These are phyloP conservation scores for Cryptosporidium baileyi DNA, from an alignment of 169 alveolate species.

Conservation along the genomic window DNA sequence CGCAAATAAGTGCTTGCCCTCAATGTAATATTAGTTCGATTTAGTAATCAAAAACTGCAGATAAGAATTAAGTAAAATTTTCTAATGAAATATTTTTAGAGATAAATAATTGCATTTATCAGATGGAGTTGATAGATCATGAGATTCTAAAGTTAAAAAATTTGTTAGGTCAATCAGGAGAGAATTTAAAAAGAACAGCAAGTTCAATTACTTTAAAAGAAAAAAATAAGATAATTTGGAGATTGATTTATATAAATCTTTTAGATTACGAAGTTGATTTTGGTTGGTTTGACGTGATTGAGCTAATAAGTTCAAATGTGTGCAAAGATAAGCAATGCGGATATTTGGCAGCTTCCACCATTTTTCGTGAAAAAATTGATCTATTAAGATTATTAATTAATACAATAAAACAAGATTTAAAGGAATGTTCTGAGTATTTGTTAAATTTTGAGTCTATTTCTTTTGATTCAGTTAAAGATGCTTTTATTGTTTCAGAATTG, in stretches of 20 bases:
- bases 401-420: conserved; percentile 58
- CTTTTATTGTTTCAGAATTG: neutral
- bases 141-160: conserved; percentile 18
- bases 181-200: neutral
- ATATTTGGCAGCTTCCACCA: conserved; percentile 39
- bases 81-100: neutral
- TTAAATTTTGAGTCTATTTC: neutral
- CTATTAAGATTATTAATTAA: conserved; percentile 45
- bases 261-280: conserved; percentile 45
- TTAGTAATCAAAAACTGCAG: no score
- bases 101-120: neutral
- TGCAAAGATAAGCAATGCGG: conserved; percentile 29
- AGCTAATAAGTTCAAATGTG: conserved; percentile 15
- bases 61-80: no score
- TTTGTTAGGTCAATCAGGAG: neutral
- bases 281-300: conserved; percentile 47
- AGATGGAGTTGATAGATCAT: conserved; percentile 10
- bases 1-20: no score
- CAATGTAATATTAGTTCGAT: no score
- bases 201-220: conserved; percentile 15
- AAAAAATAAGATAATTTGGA: conserved; percentile 43
- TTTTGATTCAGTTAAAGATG: no score
- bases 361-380: neutral
- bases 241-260: neutral
- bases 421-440: conserved; percentile 5